Evolutionary conservation across 2,329 filamentous ascomycete genomes (phyloP).

Genomic region (Hymenoscyphus albidus): DNA sequence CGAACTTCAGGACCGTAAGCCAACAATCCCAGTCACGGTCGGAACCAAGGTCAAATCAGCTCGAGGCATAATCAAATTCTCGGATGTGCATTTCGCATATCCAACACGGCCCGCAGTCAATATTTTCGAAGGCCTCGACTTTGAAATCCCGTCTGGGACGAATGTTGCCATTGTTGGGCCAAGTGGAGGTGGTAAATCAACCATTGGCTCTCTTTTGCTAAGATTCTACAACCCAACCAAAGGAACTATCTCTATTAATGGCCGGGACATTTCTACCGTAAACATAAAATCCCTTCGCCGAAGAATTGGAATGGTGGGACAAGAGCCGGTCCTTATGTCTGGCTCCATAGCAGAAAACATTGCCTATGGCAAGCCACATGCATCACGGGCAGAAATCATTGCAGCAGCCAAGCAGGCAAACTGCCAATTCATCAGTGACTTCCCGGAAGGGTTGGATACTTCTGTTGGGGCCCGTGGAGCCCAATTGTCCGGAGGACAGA

Average conservation of each 20-base stretch:
- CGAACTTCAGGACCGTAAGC: slow-evolving; percentile 86
- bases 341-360: slow-evolving; percentile 87
- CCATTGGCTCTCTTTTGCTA: slow-evolving; percentile 84
- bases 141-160: slow-evolving; percentile 86
- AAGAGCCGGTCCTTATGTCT: slow-evolving; percentile 91
- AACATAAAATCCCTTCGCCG: slow-evolving; percentile 90
- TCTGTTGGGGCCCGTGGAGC: slow-evolving; percentile 88
- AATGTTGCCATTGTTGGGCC: slow-evolving; percentile 97
- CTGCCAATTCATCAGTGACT: slow-evolving; percentile 93
- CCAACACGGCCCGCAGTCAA: slow-evolving; percentile 86
- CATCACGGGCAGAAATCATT: slow-evolving; percentile 76
- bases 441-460: slow-evolving; percentile 92
- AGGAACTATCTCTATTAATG: slow-evolving; percentile 78
- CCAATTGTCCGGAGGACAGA: slow-evolving; percentile 92
- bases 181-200: slow-evolving; percentile 93
- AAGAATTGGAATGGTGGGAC: slow-evolving; percentile 90
- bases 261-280: slow-evolving; percentile 76
- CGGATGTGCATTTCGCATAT: slow-evolving; percentile 83
- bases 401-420: slow-evolving; percentile 87
- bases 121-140: slow-evolving; percentile 86
- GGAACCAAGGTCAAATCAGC: slow-evolving; percentile 77
- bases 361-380: slow-evolving; percentile 79
- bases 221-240: slow-evolving; percentile 83
- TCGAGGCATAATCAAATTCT: slow-evolving; percentile 83
- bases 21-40: slow-evolving; percentile 81